These are phyloP conservation scores for Babesia bigemina DNA, from an alignment of 169 alveolate species.

Conservation along the genomic window DNA sequence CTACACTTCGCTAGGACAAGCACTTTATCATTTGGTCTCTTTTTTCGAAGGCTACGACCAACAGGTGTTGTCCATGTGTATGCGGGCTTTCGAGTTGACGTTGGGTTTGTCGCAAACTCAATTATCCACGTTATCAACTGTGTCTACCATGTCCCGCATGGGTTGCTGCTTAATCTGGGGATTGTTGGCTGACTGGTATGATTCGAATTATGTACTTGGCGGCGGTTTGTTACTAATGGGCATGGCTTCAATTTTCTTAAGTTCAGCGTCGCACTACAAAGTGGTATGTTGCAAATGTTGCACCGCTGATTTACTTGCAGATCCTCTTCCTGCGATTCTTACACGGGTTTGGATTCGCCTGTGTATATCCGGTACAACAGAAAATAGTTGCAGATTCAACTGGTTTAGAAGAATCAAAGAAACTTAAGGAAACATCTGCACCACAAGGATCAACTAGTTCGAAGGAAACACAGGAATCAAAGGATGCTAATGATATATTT, in stretches of 20 bases:
- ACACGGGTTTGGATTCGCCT: not conserved
- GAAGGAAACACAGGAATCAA: too few species aligned
- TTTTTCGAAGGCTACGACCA: slow-evolving; percentile 5
- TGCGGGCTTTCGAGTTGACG: slow-evolving; percentile 12
- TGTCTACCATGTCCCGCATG: not conserved
- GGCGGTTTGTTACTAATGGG: not conserved
- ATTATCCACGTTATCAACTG: not conserved
- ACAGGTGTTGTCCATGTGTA: not conserved
- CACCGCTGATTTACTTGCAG: not conserved
- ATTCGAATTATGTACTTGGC: not conserved
- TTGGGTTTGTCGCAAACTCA: not conserved
- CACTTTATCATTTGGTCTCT: not conserved
- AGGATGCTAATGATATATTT: too few species aligned
- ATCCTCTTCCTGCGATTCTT: not conserved
- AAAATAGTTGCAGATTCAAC: not conserved
- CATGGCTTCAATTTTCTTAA: not conserved
- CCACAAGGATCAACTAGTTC: too few species aligned
- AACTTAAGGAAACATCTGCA: too few species aligned
- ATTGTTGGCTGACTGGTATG: not conserved
- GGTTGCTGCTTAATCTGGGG: slow-evolving; percentile 12
- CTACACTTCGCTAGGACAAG: too few species aligned
- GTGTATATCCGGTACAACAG: not conserved
- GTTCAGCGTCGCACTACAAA: not conserved
- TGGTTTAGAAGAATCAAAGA: too few species aligned
- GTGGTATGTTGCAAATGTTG: not conserved